Percentiles rank a stretch among this genome's conserved stretches.
Conservation (phyloP, 768 basidiomycete genomes). For the Rhodosporidiobolus odoratus region DNA sequence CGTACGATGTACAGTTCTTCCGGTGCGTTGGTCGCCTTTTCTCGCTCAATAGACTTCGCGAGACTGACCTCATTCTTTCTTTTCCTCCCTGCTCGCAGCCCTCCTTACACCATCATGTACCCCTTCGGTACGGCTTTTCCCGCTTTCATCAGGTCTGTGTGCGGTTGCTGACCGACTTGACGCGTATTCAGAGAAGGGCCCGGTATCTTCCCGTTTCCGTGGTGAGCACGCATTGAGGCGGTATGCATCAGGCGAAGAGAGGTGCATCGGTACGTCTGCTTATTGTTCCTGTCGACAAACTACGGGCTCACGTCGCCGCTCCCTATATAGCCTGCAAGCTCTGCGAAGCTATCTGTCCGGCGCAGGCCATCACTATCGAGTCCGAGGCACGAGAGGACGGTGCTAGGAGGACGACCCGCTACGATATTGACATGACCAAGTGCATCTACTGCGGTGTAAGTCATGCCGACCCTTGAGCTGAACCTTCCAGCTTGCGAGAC, state of each 20-base stretch:
- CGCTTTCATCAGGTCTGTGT: neutral
- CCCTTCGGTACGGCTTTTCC: constrained; percentile 32
- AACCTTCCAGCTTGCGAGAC: neutral
- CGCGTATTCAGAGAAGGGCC: constrained; percentile 85
- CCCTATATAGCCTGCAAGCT: constrained; percentile 83
- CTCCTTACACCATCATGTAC: constrained; percentile 69
- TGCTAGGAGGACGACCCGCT: constrained; percentile 93
- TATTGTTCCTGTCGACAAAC: neutral
- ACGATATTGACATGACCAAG: constrained; percentile 99
- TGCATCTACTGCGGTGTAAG: constrained; percentile 92
- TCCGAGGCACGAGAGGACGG: constrained; percentile 94
- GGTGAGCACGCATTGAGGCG: constrained; percentile 95
- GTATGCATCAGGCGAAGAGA: constrained; percentile 96
- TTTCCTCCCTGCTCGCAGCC: constrained; percentile 56
- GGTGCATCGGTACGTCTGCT: constrained; percentile 79
- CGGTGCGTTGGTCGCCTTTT: neutral
- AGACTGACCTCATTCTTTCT: constrained; percentile 51
- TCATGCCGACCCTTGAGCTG: neutral
- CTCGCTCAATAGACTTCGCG: neutral
- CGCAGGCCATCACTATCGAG: constrained; percentile 98
- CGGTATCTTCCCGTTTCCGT: constrained; percentile 92
- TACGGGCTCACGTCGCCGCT: neutral
- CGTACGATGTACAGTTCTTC: constrained; percentile 27
- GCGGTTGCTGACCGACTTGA: neutral
- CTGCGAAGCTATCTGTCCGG: constrained; percentile 98